Evolutionary conservation across 148 eudicot genomes (phyloP), one percentile per base, ranked within the genome.

Genomic region (Fagopyrum esculentum): DNA sequence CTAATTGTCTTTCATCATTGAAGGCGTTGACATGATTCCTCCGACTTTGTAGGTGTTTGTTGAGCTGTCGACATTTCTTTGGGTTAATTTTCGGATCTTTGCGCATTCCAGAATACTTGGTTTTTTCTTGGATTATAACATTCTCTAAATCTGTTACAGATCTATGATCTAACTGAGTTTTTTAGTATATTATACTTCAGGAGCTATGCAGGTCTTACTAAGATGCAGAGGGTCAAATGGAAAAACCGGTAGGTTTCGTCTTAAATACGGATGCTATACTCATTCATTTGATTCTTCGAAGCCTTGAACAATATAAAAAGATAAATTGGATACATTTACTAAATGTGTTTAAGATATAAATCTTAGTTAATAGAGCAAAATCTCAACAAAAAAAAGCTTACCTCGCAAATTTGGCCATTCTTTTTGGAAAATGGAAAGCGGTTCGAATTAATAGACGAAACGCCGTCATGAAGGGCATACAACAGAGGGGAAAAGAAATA

Each of bases 181-280:
- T 76, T 92, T 77, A 88, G 99, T 82, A 74, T 86, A 71, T 73
- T 85, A 47, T 87, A 95, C 88, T 95, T 92, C 80, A 88, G 81
- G 83, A 85, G 85, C 56, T 95, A 90, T 81, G 75, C 75, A 45
- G 84, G 89, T 74, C 93, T 95, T 74, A 86, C 92, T 43, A 95
- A 88, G 83, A 75, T 90, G 73, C 96, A 95, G 82, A 82, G 89
- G 80, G 81, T 82, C 26, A 96, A 95, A 72, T 95, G 99, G 99
- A 92, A 89, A 81, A 95, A 90, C 72, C 93, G 99, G 99, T 95
- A 69, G 64, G 82, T 76, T 26, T 49, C 35, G 15, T 75, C 22
- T 35, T 29, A 22, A 52, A n/a, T 45, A 47, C 17, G 44, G 49
- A 66, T 46, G 30, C 54, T 47, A n/a, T 19, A 51, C 48, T 69